Base-by-base conservation (phyloP, 2,329 filamentous ascomycete species). In the Fusarium floridanum region DNA sequence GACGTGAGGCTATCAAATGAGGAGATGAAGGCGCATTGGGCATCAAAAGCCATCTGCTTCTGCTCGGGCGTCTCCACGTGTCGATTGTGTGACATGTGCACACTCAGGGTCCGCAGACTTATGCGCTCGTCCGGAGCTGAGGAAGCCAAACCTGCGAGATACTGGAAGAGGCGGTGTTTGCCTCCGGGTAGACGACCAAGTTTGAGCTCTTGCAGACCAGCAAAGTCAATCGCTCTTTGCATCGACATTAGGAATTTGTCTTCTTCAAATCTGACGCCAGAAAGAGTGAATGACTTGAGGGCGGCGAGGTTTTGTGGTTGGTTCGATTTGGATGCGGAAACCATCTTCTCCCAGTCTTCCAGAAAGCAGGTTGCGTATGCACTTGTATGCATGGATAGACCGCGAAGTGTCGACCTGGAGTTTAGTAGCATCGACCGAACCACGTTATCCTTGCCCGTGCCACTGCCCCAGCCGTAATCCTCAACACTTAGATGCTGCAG, bases 1-100 rank as follows among this genome's bases (percentile, higher is more conserved):
- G 22, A 60, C 1, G 63, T 67, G 22, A 78, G 43, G 0, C 64
- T 73, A 29, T 72, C 39, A 3, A 78, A 78, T 14, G 73, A 72
- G 6, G 70, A 68, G 1, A 78, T 37, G 6, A 77, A 65, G 8
- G 39, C 36, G 14, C 62, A 59, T 12, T 61, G 56, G 5, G 36
- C 43, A 20, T 68, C 55, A 5, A 56, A 20, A 5, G 41, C 45
- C 14, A 24, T 27, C 27, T 17, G 7, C 5, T 39, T 56, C 8
- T 66, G 29, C 1, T 64, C 70, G 0, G 36, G 6, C 14, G 41
- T 41, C 5, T 10, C 5, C 2, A 20, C 12, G 24, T 14, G 12
- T 16, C 4, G 9, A 10, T 53, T 17, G 0, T 16, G 11, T 1
- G 48, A 41, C 32, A 69, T 32, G 1, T 68, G 6, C 2, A 78